phyloP scores from a whole-genome alignment of 805 yeast genomes.

The Yamadazyma kitorensis region DNA sequence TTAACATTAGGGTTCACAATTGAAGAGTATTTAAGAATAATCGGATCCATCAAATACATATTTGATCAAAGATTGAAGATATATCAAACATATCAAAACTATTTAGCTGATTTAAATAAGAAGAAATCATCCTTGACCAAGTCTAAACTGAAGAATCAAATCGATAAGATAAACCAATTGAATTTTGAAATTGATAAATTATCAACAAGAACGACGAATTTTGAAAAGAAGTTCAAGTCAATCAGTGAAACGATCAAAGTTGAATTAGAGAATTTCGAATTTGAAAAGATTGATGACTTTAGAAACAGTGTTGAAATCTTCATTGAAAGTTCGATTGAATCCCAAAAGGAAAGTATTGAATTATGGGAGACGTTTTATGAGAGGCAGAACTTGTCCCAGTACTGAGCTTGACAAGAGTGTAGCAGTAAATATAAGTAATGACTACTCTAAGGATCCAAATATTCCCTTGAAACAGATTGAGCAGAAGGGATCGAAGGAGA shows the following conservation, averaged over 20 bases:
- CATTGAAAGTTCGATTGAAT: conserved; percentile 85
- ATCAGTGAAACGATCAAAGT: conserved; percentile 63
- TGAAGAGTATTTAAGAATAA: conserved; percentile 80
- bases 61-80: conserved; percentile 70
- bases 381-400: conserved; percentile 28
- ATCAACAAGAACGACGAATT: conserved; percentile 50
- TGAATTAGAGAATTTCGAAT: conserved; percentile 70
- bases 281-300: conserved; percentile 76
- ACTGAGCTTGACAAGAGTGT: too few relatives aligned
- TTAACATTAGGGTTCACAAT: conserved; percentile 81
- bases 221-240: conserved; percentile 58
- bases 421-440: too few relatives aligned
- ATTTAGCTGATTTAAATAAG: conserved; percentile 43
- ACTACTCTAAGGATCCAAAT: too few relatives aligned
- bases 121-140: conserved; percentile 46
- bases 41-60: conserved; percentile 70
- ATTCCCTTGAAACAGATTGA: too few relatives aligned
- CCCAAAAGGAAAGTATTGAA: conserved; percentile 88
- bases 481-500: too few relatives aligned
- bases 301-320: conserved; percentile 86
- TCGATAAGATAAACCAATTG: conserved; percentile 58
- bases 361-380: conserved; percentile 88
- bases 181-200: conserved; percentile 58
- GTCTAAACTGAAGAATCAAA: conserved; percentile 47
- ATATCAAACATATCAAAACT: conserved; percentile 40